Percentiles rank a stretch among this genome's conserved stretches.
Evolutionary conservation across 345 rosid genomes (phyloP).

Genomic region (Hypericum androsaemum): DNA sequence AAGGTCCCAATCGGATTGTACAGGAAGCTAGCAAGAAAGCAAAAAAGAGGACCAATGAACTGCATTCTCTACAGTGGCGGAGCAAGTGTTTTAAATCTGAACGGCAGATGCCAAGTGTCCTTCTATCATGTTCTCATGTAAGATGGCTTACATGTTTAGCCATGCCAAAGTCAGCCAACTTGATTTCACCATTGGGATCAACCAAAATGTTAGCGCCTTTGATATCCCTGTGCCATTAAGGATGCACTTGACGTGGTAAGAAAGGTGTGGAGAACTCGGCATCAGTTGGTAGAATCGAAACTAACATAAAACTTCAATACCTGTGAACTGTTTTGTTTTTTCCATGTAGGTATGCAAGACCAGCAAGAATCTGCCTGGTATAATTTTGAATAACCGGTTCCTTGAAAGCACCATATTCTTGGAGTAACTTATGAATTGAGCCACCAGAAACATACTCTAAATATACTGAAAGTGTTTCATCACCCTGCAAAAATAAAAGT

Average conservation of each 20-base stretch:
- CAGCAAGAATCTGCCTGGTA: slow-evolving; percentile 75
- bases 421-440: slow-evolving; percentile 85
- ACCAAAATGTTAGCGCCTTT: slow-evolving; percentile 97
- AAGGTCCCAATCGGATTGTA: slow-evolving; percentile 5
- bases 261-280: slow-evolving; percentile 2
- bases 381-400: slow-evolving; percentile 94
- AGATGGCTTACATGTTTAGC: slow-evolving; percentile 64
- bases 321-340: slow-evolving; percentile 81
- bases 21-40: slow-evolving; percentile 2
- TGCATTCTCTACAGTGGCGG: no score
- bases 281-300: slow-evolving; percentile 3
- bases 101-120: no score
- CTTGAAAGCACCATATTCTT: slow-evolving; percentile 82
- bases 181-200: slow-evolving; percentile 90
- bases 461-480: slow-evolving; percentile 84
- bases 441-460: slow-evolving; percentile 96
- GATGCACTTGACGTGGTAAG: slow-evolving; percentile 4
- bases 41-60: no score
- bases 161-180: slow-evolving; percentile 97
- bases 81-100: no score
- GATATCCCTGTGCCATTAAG: slow-evolving; percentile 55
- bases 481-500: slow-evolving; percentile 44
- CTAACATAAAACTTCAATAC: slow-evolving; percentile 25
- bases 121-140: no score
- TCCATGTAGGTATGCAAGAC: slow-evolving; percentile 87